Evolutionary conservation across 2,329 filamentous ascomycete species (phyloP), one percentile per base, ranked within the genome.

Genomic region (Diaporthe longicolla): DNA sequence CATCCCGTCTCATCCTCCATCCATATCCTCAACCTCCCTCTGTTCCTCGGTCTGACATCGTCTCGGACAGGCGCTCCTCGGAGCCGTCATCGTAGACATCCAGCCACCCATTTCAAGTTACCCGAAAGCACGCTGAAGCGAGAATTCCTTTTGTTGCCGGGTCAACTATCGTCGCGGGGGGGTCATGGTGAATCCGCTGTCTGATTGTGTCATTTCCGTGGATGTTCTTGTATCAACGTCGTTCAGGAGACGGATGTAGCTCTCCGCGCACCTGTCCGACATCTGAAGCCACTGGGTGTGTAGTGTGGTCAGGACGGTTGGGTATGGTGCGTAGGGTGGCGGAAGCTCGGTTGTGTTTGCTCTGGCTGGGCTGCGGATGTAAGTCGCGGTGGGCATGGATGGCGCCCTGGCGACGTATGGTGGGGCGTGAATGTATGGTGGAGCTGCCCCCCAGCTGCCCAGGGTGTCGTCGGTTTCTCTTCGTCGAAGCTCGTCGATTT

Each of bases 31-130:
- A 11, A 8, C 9, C 11, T 4, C 13, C n/a, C 13, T 13, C 21
- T 11, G 21, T 3, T 19, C 21, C 35, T 37, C 35, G 4, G 35
- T 37, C 35, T 15, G 7, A n/a, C 17, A 40, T 29, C 9, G n/a
- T 24, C 59, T 63, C 40, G 40, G 59, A 48, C 40, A 63, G 59
- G 59, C 59, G 40, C 59, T 32, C 40, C 37, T 48, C 4, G 26
- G 24, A 29, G 40, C 24, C 40, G 8, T 63, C 59, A 48, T 63
- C 59, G 19, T 21, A 29, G 40, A 48, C 17, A 63, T 13, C 59
- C 3, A 5, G 2, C 40, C 29, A 11, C 24, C 24, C 40, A 2
- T 9, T 4, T 29, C 7, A 26, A 1, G 26, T 8, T 40, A 13
- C 24, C 19, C 40, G 2, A 29, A 17, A 1, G 3, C 4, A 5